Conservation (phyloP, 371 early-diverging fungal species). For the Umbelopsis sp. region DNA sequence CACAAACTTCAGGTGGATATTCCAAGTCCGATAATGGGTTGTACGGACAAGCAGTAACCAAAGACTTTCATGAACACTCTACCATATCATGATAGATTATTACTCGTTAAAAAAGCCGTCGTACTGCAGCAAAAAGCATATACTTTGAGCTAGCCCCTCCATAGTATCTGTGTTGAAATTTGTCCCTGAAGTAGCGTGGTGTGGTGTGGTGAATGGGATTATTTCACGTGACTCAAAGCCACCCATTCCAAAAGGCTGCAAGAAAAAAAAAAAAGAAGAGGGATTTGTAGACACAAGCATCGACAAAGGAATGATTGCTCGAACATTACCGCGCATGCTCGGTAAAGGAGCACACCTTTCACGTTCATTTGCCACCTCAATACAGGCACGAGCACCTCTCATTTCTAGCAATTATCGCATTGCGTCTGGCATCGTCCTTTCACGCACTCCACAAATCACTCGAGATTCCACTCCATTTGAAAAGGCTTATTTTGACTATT, state of each 20-base stretch:
- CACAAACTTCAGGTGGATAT: no score
- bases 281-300: constrained; percentile 1
- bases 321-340: constrained; percentile 16
- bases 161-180: no score
- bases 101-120: no score
- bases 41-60: no score
- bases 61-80: no score
- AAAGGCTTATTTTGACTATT: constrained; percentile 75
- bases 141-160: no score
- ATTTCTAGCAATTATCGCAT: constrained; percentile 49
- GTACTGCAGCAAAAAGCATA: no score
- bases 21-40: no score
- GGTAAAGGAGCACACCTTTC: constrained; percentile 12
- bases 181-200: neutral
- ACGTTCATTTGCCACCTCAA: constrained; percentile 18
- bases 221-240: constrained; percentile 14
- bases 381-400: constrained; percentile 23
- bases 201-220: neutral
- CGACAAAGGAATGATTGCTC: constrained; percentile 15
- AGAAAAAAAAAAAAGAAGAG: neutral
- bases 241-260: constrained; percentile 4
- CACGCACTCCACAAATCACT: constrained; percentile 82
- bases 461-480: constrained; percentile 76
- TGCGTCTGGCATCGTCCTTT: constrained; percentile 73
- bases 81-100: no score